Conservation (phyloP, 1,284 basidiomycete genomes). For the Fistulinella staudtii region DNA sequence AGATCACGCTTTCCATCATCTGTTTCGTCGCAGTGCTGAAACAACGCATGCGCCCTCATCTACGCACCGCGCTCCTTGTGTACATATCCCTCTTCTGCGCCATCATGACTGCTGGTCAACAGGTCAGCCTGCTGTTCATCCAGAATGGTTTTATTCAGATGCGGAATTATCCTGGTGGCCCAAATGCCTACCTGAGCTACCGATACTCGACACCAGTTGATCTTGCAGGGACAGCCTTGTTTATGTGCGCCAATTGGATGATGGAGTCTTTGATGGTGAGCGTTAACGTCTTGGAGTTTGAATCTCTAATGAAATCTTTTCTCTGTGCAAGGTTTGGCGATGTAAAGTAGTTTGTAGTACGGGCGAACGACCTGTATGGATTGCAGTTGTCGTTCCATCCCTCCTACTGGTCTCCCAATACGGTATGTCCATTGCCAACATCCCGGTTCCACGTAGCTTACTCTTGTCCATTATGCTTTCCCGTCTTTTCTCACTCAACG, state of each 20-base stretch:
- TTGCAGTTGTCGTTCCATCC: constrained; percentile 11
- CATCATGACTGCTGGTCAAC: constrained; percentile 17
- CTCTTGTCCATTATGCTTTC: too few species aligned
- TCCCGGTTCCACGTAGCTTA: too few species aligned
- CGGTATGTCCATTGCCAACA: constrained; percentile 8
- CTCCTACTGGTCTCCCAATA: constrained; percentile 10
- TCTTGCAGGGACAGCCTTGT: constrained; percentile 7
- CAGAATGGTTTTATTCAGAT: constrained; percentile 17
- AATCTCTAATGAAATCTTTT: background rate
- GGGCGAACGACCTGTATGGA: constrained; percentile 11
- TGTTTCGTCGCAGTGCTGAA: constrained; percentile 21
- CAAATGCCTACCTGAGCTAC: constrained; percentile 16
- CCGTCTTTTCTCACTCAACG: too few species aligned
- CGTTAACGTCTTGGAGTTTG: background rate
- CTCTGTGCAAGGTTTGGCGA: constrained; percentile 21
- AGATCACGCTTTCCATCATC: constrained; percentile 20
- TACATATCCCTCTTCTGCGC: constrained; percentile 18
- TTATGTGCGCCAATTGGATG: constrained; percentile 24
- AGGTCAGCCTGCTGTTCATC: constrained; percentile 11
- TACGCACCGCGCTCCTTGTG: constrained; percentile 13
- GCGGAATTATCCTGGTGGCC: constrained; percentile 19
- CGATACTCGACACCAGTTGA: constrained; percentile 6
- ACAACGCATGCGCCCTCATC: constrained; percentile 5
- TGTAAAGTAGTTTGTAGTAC: constrained; percentile 20
- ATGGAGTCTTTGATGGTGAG: constrained; percentile 25